Evolutionary conservation across 2,329 filamentous ascomycete species (phyloP).

Genomic region (Amauroascus verrucosus): DNA sequence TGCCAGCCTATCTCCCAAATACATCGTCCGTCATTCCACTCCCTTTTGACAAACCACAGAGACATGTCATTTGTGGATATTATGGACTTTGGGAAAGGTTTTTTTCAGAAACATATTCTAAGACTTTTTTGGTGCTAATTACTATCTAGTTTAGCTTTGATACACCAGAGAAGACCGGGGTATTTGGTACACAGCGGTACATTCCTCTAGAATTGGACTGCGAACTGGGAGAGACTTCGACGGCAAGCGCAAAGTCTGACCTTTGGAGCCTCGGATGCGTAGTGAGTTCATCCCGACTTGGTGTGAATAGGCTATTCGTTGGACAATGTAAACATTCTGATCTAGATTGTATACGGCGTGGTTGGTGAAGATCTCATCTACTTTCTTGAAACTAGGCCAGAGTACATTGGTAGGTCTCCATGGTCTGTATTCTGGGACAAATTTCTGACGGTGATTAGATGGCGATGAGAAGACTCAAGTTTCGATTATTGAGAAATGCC

Average conservation of each 20-base stretch:
- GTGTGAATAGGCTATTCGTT: not conserved
- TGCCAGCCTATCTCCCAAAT: conserved; percentile 10
- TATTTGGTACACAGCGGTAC: not conserved
- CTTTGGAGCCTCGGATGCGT: conserved; percentile 12
- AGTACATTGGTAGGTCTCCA: not conserved
- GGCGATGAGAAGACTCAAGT: too few species aligned
- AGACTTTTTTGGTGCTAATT: not conserved
- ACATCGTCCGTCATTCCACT: not conserved
- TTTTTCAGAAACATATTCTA: not conserved
- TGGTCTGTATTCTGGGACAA: too few species aligned
- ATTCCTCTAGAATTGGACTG: not conserved
- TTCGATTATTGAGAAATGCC: not conserved
- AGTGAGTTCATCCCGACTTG: not conserved
- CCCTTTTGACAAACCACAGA: conserved; percentile 2
- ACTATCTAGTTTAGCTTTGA: not conserved
- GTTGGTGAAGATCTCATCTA: not conserved
- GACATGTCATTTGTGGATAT: conserved; percentile 12
- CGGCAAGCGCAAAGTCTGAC: conserved; percentile 4
- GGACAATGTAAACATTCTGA: not conserved
- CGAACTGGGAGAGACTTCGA: too few species aligned
- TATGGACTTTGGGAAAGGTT: conserved; percentile 15
- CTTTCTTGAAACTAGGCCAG: not conserved
- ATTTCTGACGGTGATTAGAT: too few species aligned
- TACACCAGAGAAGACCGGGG: not conserved
- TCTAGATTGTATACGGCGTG: conserved; percentile 3